A percentile compares a stretch with the other conserved stretches of the same genome.
Evolutionary conservation across 768 basidiomycete genomes (phyloP).

Genomic region (Panaeolus papilionaceus): DNA sequence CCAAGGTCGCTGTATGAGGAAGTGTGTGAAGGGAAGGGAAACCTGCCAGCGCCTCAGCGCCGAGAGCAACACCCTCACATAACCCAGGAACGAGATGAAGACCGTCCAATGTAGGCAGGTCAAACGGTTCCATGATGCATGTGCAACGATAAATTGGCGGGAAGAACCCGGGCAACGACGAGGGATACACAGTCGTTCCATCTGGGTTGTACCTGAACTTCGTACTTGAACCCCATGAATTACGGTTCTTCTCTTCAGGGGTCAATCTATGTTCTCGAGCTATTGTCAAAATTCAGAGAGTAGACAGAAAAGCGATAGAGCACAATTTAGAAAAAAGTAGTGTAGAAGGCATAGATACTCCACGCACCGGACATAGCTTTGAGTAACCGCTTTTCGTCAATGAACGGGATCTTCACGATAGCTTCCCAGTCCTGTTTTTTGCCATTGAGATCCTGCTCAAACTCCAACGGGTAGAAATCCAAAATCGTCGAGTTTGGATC

Average conservation of each 20-base stretch:
- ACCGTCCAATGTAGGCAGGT: constrained; percentile 87
- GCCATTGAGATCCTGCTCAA: constrained; percentile 94
- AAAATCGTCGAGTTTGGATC: constrained; percentile 84
- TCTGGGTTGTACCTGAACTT: constrained; percentile 74
- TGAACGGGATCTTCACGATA: constrained; percentile 98
- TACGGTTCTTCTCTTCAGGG: constrained; percentile 75
- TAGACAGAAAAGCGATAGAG: not conserved
- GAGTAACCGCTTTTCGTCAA: constrained; percentile 80
- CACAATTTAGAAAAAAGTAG: constrained; percentile 17
- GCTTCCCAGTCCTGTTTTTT: constrained; percentile 99
- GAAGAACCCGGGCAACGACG: constrained; percentile 95
- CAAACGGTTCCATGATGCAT: constrained; percentile 82
- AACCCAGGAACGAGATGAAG: constrained; percentile 88
- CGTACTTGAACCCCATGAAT: constrained; percentile 80
- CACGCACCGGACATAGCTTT: constrained; percentile 80
- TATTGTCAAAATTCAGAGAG: constrained; percentile 33
- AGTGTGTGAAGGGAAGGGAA: constrained; percentile 96
- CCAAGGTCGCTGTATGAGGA: constrained; percentile 76
- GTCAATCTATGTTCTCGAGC: constrained; percentile 83
- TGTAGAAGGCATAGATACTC: not conserved
- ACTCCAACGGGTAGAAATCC: constrained; percentile 93
- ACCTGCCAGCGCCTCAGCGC: constrained; percentile 86
- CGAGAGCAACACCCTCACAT: constrained; percentile 87
- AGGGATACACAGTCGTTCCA: constrained; percentile 78
- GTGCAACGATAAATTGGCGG: constrained; percentile 83